Evolutionary conservation across 176 grass and related monocot species (phyloP), one percentile per base, ranked within the genome.

Genomic region (Areca catechu): DNA sequence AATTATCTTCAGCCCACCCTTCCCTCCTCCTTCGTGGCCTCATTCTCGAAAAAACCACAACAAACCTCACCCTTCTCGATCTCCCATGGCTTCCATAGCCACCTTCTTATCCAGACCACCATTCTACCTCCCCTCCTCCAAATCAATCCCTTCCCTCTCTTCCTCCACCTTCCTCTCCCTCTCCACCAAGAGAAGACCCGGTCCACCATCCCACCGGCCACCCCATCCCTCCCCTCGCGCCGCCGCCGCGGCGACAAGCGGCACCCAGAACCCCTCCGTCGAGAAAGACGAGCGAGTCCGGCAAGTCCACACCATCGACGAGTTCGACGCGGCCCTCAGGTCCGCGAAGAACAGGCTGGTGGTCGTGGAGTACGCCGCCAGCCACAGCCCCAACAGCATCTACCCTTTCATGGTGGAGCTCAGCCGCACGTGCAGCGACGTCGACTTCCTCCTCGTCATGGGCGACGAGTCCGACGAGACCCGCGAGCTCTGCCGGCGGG

Each of bases 281-380:
- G 19, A 7, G 23, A 20, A 18, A 0, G 60, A 83, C 27, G 85
- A 74, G 70, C 80, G 77, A 24, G 82, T 85, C 67, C 50, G 70
- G 54, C 63, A 73, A 57, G 84, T 97, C 64, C 83, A 83, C 80
- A 85, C 16, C 72, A n/a, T 19, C 16, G 80, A 78, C 47, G 92
- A 97, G 83, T 80, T 97, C 50, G 92, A 91, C 61, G 56, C 24
- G 17, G 87, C 86, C 48, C 76, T 97, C 3, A 63, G 66, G 57
- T 30, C 72, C 4, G 86, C 87, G 0, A 80, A 88, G 79, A 76
- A 97, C 83, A 69, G 76, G 21, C 87, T 97, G 60, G 83, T 97
- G 57, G 93, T 97, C 57, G 93, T 97, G 24, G 93, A 97, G 76
- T 97, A 91, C 74, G 85, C 84, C 20, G 83, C 83, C 59, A 97